phyloP scores from a whole-genome alignment of 106 monocot species.

The Gastrodia elata region DNA sequence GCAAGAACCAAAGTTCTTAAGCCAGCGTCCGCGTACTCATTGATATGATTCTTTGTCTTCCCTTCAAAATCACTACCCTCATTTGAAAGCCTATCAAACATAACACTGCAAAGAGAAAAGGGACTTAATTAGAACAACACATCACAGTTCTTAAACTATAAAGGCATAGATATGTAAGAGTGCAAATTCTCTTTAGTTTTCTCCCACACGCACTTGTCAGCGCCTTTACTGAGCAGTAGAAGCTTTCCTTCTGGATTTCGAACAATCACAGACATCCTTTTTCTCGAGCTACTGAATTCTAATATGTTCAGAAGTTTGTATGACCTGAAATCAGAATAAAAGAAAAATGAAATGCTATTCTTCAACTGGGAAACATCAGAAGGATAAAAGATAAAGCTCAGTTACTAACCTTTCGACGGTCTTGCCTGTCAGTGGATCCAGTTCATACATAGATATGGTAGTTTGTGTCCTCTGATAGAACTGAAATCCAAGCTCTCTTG shows the following conservation, averaged over 20 bases:
- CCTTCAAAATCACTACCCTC: slow-evolving; percentile 53
- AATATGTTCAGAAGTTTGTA: slow-evolving; percentile 79
- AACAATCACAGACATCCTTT: slow-evolving; percentile 89
- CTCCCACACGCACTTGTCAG: slow-evolving; percentile 59
- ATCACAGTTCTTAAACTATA: neutral
- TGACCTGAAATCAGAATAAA: slow-evolving; percentile 30
- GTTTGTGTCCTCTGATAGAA: slow-evolving; percentile 76
- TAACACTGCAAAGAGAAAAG: slow-evolving; percentile 42
- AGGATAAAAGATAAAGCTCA: neutral
- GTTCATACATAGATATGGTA: slow-evolving; percentile 52
- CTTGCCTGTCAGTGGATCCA: slow-evolving; percentile 35
- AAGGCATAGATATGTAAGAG: neutral
- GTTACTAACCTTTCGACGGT: slow-evolving; percentile 44
- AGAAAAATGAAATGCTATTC: neutral
- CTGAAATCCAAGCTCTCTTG: slow-evolving; percentile 85
- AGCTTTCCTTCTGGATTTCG: slow-evolving; percentile 55
- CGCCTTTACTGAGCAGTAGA: slow-evolving; percentile 82
- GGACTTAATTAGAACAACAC: neutral
- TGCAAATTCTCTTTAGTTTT: neutral
- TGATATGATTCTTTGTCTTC: slow-evolving; percentile 64
- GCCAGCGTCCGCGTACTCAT: slow-evolving; percentile 89
- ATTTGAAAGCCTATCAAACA: slow-evolving; percentile 77
- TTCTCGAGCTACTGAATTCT: slow-evolving; percentile 82
- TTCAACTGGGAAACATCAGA: neutral
- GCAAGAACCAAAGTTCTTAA: slow-evolving; percentile 92